Conservation (phyloP, 169 alveolate genomes). For the Cryptosporidium parvum region DNA sequence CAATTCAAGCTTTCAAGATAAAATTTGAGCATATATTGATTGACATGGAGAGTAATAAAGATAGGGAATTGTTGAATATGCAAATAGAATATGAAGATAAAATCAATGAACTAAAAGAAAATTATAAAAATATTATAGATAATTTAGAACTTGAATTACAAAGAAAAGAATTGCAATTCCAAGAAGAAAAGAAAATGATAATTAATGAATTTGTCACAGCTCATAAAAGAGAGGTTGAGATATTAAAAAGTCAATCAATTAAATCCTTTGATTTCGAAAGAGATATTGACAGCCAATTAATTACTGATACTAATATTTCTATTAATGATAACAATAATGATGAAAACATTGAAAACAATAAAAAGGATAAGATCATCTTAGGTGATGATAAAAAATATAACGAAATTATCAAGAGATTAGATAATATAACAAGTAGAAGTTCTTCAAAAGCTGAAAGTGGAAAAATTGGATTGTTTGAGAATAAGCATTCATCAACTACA, state of each 20-base stretch:
- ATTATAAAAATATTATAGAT: constrained; percentile 43
- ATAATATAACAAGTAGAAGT: constrained; percentile 40
- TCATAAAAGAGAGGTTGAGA: constrained; percentile 54
- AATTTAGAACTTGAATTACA: constrained; percentile 54
- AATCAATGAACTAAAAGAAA: constrained; percentile 57
- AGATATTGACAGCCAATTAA: neutral
- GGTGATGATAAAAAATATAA: constrained; percentile 17
- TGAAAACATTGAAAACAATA: neutral
- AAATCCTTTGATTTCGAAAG: neutral
- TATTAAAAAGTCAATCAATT: constrained; percentile 20
- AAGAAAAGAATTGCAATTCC: constrained; percentile 51
- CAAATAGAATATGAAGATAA: constrained; percentile 62
- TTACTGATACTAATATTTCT: neutral
- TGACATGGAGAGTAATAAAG: constrained; percentile 70
- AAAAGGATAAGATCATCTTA: constrained; percentile 14
- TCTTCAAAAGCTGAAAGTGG: constrained; percentile 19
- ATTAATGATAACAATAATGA: neutral
- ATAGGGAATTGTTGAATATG: constrained; percentile 63
- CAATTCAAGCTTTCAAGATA: constrained; percentile 62
- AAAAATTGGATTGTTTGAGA: neutral
- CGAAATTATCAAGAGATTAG: constrained; percentile 58
- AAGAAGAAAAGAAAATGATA: constrained; percentile 63
- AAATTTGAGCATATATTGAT: constrained; percentile 66
- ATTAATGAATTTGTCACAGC: constrained; percentile 51
- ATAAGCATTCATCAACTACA: neutral